phyloP scores from a whole-genome alignment of 345 rosid genomes.

The Firmiana major region DNA sequence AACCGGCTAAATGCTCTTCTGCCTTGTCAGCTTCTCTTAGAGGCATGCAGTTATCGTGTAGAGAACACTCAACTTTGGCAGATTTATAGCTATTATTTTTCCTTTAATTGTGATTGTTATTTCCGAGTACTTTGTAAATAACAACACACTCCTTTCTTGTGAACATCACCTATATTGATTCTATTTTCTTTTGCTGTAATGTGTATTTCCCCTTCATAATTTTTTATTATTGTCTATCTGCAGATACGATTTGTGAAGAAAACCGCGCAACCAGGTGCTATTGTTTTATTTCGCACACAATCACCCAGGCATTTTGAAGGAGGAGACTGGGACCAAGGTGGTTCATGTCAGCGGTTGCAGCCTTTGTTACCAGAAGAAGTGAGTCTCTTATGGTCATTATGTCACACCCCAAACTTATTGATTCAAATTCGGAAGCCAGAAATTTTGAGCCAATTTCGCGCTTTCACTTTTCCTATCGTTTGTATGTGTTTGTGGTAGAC shows the following conservation, averaged over 20 bases:
- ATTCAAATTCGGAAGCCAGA: too few species aligned
- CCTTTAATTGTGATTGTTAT: not conserved
- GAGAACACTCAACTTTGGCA: not conserved
- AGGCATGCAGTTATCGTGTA: not conserved
- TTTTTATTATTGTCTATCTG: not conserved
- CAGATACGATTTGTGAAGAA: slow-evolving; percentile 51
- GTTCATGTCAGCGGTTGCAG: slow-evolving; percentile 60
- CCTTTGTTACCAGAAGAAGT: slow-evolving; percentile 61
- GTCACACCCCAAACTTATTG: too few species aligned
- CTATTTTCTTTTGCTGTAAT: not conserved
- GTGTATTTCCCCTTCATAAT: not conserved
- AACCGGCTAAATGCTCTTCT: not conserved
- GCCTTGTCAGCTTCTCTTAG: not conserved
- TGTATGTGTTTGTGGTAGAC: too few species aligned
- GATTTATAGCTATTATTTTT: not conserved
- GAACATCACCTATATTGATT: not conserved
- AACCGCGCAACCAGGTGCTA: slow-evolving; percentile 37
- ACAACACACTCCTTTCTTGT: not conserved
- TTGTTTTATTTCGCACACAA: slow-evolving; percentile 69
- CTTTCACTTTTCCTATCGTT: too few species aligned
- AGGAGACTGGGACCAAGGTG: slow-evolving; percentile 98
- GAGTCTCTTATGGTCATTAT: slow-evolving; percentile 25
- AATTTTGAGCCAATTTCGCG: too few species aligned
- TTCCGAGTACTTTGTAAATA: not conserved
- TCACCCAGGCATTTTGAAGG: slow-evolving; percentile 98